These are phyloP conservation scores for Westerdykella aurantiaca DNA, from an alignment of 2,329 filamentous ascomycete species.

Conservation along the genomic window DNA sequence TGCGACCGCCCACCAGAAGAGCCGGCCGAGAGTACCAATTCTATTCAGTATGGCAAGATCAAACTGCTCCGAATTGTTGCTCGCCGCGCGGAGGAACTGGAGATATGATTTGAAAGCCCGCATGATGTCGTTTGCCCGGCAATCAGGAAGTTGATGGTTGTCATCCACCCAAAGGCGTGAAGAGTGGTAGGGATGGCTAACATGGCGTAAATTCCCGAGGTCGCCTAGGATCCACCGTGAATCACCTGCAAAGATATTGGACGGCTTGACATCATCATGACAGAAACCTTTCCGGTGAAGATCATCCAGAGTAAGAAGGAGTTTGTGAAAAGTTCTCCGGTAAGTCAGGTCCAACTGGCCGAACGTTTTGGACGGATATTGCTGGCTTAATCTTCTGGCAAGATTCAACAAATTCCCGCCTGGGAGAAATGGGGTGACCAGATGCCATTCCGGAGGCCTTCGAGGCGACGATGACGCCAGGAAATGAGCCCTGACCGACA, in stretches of 20 bases:
- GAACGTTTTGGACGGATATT: not conserved
- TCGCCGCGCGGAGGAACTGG: constrained; percentile 14
- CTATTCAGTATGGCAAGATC: constrained; percentile 19
- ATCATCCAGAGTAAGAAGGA: constrained; percentile 18
- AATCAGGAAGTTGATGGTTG: constrained; percentile 16
- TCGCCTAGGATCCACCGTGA: constrained; percentile 31
- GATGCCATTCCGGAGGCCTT: constrained; percentile 11
- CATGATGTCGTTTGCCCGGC: constrained; percentile 26
- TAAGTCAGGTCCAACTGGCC: constrained; percentile 21
- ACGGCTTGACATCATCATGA: constrained; percentile 36
- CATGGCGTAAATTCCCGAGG: constrained; percentile 31
- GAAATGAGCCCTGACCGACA: constrained; percentile 17
- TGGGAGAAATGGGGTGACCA: constrained; percentile 7
- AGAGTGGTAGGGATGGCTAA: constrained; percentile 24
- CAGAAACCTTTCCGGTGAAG: constrained; percentile 31
- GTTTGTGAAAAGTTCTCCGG: constrained; percentile 23
- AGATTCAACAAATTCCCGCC: constrained; percentile 13
- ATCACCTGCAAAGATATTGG: constrained; percentile 27
- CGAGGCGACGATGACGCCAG: constrained; percentile 6
- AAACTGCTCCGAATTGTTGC: constrained; percentile 11
- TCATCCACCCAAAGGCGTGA: constrained; percentile 21
- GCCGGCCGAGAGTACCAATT: constrained; percentile 13
- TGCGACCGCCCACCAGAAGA: constrained; percentile 22
- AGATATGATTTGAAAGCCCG: constrained; percentile 28
- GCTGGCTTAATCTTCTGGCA: not conserved